These are phyloP conservation scores for Lathyrus sativus DNA, from an alignment of 306 rosid species.

Conservation along the genomic window DNA sequence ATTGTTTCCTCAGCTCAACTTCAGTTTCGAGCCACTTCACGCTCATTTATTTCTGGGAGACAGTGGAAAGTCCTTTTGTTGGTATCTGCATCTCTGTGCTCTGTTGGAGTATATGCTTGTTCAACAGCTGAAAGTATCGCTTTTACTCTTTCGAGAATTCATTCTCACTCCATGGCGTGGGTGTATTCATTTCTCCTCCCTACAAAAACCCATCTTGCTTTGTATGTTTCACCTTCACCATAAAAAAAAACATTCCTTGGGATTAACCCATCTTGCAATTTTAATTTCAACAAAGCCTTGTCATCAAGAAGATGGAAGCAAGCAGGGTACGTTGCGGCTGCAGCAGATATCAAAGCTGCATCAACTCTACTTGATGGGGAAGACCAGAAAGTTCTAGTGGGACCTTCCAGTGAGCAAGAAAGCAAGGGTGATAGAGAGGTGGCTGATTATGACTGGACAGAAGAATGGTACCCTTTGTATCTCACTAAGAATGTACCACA, in stretches of 20 bases:
- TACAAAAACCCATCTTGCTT: no score
- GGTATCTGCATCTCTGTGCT: slow-evolving; percentile 58
- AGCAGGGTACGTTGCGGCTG: slow-evolving; percentile 48
- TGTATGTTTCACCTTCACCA: slow-evolving; percentile 25
- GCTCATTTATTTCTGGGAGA: no score
- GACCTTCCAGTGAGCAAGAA: slow-evolving; percentile 58
- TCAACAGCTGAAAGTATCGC: no score
- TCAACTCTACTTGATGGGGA: slow-evolving; percentile 44
- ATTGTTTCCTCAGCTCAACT: no score
- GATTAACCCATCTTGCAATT: slow-evolving; percentile 28
- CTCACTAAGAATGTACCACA: no score
- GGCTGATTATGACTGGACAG: slow-evolving; percentile 79
- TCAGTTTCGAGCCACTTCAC: no score
- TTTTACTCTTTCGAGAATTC: no score
- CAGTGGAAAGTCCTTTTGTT: slow-evolving; percentile 59
- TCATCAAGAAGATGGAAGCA: slow-evolving; percentile 26
- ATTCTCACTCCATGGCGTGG: slow-evolving; percentile 48
- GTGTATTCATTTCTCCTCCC: slow-evolving; percentile 41
- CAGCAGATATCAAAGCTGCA: slow-evolving; percentile 48
- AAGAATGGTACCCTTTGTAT: slow-evolving; percentile 96
- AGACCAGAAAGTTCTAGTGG: slow-evolving; percentile 49
- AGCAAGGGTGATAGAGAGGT: slow-evolving; percentile 38
- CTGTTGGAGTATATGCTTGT: slow-evolving; percentile 70
- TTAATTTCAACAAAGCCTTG: slow-evolving; percentile 26
- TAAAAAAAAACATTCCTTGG: slow-evolving; percentile 27